Base-by-base conservation (phyloP, 345 rosid genomes). In the Stellera chamaejasme region DNA sequence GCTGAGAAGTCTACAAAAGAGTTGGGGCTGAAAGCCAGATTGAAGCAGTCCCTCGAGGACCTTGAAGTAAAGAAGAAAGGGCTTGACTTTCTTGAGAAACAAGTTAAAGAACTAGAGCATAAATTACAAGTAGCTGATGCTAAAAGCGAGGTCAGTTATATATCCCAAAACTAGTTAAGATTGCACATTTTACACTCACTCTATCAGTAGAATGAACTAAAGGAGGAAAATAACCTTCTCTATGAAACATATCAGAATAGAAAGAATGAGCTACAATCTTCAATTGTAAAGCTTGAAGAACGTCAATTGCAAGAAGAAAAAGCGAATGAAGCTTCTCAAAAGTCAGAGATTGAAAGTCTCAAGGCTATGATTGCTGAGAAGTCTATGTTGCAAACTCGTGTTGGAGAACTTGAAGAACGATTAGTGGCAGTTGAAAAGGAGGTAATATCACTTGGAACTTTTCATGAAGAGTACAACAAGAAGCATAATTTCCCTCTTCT, bases 161-260 rank as follows among this genome's bases (percentile, higher is more conserved):
- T 32, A 32, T 4, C 3, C 9, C 9, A 32, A 8, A 32, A 32
- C 39, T 32, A 2, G 3, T 32, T 32, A 32, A 32, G 7, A 5
- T 4, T 5, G 39, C 9, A 32, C 1, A 32, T 2, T 32, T 32
- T 32, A 32, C 0, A 5, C 9, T 32, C 39, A 3, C 7, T 0
- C 39, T 5, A 5, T 32, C 7, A 32, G 0, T 19, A 19, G 1
- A 19, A 19, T 19, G 23, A 19, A 2, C 71, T 82, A 23, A 67
- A 64, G 83, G 92, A 87, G 73, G 96, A 84, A 79, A 81, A 77
- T 54, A 80, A 69, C 65, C 75, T 72, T 63, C 86, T 87, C 16
- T 81, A 75, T 59, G 89, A 84, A 73, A 68, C 81, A 25, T 63
- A 79, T 56, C 79, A 77, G 19, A 76, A 73, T 66, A 65, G 86